Percentiles rank a stretch among this genome's conserved stretches.
Evolutionary conservation across 2,329 filamentous ascomycete species (phyloP).

Genomic region (Talaromyces sp.): DNA sequence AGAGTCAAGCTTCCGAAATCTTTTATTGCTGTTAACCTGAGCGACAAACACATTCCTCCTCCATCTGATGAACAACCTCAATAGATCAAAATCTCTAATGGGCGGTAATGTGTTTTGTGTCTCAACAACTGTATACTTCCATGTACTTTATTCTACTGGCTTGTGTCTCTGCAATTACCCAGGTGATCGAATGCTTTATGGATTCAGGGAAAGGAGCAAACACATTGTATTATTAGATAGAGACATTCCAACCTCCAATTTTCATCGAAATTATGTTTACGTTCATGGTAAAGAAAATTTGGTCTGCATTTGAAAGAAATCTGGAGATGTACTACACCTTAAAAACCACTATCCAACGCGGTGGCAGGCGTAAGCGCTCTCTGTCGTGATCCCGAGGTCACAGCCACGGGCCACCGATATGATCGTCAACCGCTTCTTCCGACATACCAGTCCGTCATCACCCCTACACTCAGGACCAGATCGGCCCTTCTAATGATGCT

Average conservation of each 20-base stretch:
- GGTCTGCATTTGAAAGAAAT: no score
- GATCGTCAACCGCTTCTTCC: not conserved
- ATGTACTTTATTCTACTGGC: not conserved
- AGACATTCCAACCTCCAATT: no score
- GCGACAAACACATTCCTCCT: conserved; percentile 48
- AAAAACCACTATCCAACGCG: no score
- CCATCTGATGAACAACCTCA: conserved; percentile 1
- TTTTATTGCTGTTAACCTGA: conserved; percentile 55
- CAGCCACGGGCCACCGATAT: not conserved
- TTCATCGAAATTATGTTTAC: no score
- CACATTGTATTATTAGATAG: no score
- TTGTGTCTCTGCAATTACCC: no score
- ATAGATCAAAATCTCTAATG: not conserved
- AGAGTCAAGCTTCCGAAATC: conserved; percentile 56
- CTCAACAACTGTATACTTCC: not conserved
- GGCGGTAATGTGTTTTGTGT: not conserved
- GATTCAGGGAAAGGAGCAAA: no score
- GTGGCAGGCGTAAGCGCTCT: no score
- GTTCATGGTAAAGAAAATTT: no score
- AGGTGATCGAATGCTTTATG: no score
- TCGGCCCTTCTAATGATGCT: not conserved
- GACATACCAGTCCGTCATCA: not conserved
- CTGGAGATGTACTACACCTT: no score
- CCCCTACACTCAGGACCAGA: not conserved
- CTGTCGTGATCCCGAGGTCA: no score